A percentile compares a stretch with the other conserved stretches of the same genome.
These are phyloP conservation scores for Gossypium gossypioides DNA, from an alignment of 441 rosid genomes.

Conservation along the genomic window DNA sequence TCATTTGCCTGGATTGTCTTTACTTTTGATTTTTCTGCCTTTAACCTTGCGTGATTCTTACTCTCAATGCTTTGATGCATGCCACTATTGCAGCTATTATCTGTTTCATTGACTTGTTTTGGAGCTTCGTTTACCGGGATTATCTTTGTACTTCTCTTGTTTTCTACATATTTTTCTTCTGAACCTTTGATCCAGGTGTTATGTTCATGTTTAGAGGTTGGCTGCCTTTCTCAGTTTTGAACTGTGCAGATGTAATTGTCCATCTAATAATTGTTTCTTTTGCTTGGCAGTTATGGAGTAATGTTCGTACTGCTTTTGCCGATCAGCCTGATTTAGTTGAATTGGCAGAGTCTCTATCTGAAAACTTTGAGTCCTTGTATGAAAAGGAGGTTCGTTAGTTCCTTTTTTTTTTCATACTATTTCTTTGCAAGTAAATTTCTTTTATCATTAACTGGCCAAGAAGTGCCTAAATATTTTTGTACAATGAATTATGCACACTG, in stretches of 20 bases:
- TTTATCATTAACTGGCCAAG: not conserved
- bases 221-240: not conserved
- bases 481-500: not conserved
- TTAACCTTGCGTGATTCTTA: not conserved
- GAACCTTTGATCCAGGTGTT: not conserved
- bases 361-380: slow-evolving; percentile 59
- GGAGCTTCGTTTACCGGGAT: slow-evolving; percentile 7
- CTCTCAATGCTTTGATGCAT: not conserved
- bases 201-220: not conserved
- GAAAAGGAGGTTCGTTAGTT: slow-evolving; percentile 60
- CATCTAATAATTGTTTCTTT: slow-evolving; percentile 27
- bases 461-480: not conserved
- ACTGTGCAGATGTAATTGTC: not conserved
- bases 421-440: not conserved
- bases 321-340: slow-evolving; percentile 73
- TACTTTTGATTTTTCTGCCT: not conserved
- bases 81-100: not conserved
- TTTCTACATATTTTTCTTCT: not conserved
- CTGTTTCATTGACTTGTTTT: not conserved
- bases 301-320: slow-evolving; percentile 48
- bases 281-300: slow-evolving; percentile 72
- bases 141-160: slow-evolving; percentile 7
- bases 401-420: not conserved
- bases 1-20: not conserved
- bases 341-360: slow-evolving; percentile 59